These are phyloP conservation scores for Boletus vermiculosoides DNA, from an alignment of 768 basidiomycete genomes.

Conservation along the genomic window DNA sequence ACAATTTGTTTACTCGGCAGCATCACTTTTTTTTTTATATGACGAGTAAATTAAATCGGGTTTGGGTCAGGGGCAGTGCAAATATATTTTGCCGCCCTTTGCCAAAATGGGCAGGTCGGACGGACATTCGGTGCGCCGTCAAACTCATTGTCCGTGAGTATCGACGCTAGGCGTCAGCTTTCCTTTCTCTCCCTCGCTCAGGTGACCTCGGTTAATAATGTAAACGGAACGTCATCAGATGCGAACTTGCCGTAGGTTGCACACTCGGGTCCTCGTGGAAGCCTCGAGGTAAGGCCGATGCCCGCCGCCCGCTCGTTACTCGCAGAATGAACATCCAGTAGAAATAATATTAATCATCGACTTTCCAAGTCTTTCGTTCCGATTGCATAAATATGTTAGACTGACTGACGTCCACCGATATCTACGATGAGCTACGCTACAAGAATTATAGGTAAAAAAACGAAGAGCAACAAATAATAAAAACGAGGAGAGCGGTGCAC, in stretches of 20 bases:
- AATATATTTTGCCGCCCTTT: background rate
- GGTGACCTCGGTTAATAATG: background rate
- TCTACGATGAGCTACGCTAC: constrained; percentile 15
- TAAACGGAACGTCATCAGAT: background rate
- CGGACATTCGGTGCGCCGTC: no score
- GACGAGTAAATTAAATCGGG: no score
- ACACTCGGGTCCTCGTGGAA: constrained; percentile 7
- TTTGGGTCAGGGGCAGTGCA: background rate
- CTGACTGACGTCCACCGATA: constrained; percentile 25
- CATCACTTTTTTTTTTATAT: no score
- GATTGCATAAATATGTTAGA: constrained; percentile 30
- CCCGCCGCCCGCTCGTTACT: background rate
- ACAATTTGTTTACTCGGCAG: no score
- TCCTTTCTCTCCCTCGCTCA: background rate
- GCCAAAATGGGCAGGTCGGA: no score
- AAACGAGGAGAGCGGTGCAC: background rate
- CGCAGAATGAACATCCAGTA: background rate
- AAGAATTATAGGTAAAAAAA: constrained; percentile 1
- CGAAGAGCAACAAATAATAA: background rate
- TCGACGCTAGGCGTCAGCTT: background rate
- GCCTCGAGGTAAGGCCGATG: constrained; percentile 12
- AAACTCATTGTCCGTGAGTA: background rate
- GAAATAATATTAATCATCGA: constrained; percentile 17
- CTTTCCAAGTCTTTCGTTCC: constrained; percentile 19
- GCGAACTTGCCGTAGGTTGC: background rate